Evolutionary conservation across 768 basidiomycete species (phyloP).

Genomic region (Russula griseocarnosa): DNA sequence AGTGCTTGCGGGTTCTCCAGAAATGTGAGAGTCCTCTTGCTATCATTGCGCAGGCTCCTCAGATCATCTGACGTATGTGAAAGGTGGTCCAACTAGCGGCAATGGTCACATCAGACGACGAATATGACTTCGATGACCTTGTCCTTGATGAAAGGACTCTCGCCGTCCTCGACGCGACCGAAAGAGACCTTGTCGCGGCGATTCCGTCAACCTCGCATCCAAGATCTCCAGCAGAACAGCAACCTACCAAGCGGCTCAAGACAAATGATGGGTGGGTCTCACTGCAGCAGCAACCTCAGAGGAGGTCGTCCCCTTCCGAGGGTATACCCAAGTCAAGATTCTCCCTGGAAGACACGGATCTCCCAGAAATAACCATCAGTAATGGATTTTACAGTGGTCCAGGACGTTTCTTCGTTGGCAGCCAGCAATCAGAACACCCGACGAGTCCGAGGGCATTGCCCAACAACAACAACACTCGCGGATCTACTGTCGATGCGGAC

Average conservation of each 20-base stretch:
- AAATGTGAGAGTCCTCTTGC: not conserved
- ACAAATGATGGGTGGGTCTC: slow-evolving; percentile 18
- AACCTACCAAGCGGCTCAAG: slow-evolving; percentile 26
- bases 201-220: slow-evolving; percentile 5
- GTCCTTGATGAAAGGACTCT: slow-evolving; percentile 26
- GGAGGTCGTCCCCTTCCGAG: not conserved
- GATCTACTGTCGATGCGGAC: not conserved
- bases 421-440: slow-evolving; percentile 12
- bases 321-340: not conserved
- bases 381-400: slow-evolving; percentile 26
- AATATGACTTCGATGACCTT: slow-evolving; percentile 28
- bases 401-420: slow-evolving; percentile 15
- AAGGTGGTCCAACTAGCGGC: not conserved
- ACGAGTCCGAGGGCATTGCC: slow-evolving; percentile 7
- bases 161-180: slow-evolving; percentile 27
- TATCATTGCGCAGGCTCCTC: not conserved
- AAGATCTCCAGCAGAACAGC: slow-evolving; percentile 16
- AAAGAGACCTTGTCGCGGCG: slow-evolving; percentile 12
- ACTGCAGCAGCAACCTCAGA: slow-evolving; percentile 3
- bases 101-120: slow-evolving; percentile 27
- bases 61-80: not conserved
- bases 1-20: not conserved
- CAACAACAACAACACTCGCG: not conserved
- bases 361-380: slow-evolving; percentile 26
- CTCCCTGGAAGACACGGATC: slow-evolving; percentile 24